A percentile compares a stretch with the other conserved stretches of the same genome.
phyloP scores from a whole-genome alignment of 1,284 basidiomycete species.

The Marasmius fiardii region DNA sequence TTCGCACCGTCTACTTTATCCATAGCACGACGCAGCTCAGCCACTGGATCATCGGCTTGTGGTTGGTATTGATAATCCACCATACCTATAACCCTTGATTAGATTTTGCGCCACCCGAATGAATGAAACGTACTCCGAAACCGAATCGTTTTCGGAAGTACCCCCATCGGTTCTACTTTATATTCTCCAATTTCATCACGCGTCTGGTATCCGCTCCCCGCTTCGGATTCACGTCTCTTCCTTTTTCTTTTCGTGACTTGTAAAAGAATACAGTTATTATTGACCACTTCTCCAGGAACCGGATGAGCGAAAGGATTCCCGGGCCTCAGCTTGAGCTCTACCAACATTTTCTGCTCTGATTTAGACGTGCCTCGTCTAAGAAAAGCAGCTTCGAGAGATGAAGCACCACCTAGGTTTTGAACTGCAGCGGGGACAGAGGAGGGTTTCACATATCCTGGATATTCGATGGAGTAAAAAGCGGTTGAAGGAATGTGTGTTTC shows the following conservation, averaged over 20 bases:
- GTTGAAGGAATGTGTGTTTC: conserved; percentile 49
- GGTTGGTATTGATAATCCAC: conserved; percentile 89
- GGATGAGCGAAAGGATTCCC: conserved; percentile 79
- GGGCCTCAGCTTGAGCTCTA: conserved; percentile 76
- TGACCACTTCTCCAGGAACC: conserved; percentile 73
- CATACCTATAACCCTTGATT: conserved; percentile 62
- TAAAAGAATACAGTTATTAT: conserved; percentile 76
- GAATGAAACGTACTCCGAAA: conserved; percentile 77
- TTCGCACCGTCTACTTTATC: conserved; percentile 72
- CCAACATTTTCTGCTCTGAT: conserved; percentile 51
- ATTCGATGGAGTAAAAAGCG: conserved; percentile 81
- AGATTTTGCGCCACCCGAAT: conserved; percentile 1
- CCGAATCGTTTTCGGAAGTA: conserved; percentile 78
- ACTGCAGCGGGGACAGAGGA: conserved; percentile 65
- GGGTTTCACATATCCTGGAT: conserved; percentile 78
- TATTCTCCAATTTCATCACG: conserved; percentile 67
- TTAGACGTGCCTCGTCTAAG: conserved; percentile 56
- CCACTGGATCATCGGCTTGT: conserved; percentile 63
- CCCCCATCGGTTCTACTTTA: conserved; percentile 73
- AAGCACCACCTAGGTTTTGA: conserved; percentile 63
- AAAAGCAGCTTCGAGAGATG: conserved; percentile 73
- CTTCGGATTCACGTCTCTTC: conserved; percentile 25
- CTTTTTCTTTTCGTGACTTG: conserved; percentile 74
- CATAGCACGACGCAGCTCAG: conserved; percentile 70
- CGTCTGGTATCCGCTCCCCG: not conserved